Conservation (phyloP, 2,329 filamentous ascomycete species). For the Geosmithia flava region DNA sequence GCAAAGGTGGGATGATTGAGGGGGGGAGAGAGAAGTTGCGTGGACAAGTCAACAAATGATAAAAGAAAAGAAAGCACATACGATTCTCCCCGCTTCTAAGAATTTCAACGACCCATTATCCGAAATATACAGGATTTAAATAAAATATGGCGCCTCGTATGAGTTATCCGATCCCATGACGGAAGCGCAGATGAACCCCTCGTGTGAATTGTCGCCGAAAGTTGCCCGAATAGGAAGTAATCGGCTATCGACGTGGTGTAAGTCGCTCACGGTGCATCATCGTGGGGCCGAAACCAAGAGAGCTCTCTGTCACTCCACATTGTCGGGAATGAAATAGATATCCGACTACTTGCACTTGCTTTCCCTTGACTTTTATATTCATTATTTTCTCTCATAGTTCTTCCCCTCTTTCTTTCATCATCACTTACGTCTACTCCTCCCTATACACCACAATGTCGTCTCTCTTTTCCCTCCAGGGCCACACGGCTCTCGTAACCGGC, state of each 20-base stretch:
- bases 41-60: not conserved
- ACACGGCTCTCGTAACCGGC: constrained; percentile 45
- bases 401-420: not conserved
- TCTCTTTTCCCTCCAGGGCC: constrained; percentile 41
- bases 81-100: not conserved
- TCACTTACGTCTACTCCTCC: not conserved
- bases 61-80: not conserved
- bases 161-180: not conserved
- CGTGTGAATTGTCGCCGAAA: not conserved
- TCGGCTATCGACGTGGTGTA: not conserved
- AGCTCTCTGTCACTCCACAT: not conserved
- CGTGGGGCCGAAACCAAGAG: not conserved
- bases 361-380: not conserved
- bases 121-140: not conserved
- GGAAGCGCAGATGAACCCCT: not conserved
- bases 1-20: not conserved
- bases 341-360: not conserved
- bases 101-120: not conserved
- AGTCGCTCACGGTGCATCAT: not conserved
- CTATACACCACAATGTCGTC: constrained; percentile 16
- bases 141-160: no score
- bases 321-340: not conserved
- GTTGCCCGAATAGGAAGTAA: not conserved
- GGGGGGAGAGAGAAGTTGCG: not conserved
- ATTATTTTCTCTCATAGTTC: no score